Base-by-base conservation (phyloP, 495 filamentous ascomycete genomes). In the Talaromyces nanjingensis region DNA sequence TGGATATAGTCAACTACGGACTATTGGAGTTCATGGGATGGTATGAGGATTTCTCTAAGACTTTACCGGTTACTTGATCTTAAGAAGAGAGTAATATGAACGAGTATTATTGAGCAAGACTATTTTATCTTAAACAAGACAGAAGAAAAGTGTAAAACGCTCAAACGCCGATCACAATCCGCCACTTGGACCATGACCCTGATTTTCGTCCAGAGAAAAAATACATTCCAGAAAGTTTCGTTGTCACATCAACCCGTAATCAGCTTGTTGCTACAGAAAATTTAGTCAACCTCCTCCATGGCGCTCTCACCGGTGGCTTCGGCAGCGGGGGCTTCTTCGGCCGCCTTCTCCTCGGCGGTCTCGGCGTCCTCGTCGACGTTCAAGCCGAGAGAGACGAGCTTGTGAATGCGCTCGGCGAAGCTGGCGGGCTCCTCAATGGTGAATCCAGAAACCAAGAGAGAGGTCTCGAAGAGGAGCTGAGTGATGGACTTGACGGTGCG, bases 341-440 rank as follows among this genome's bases (percentile, higher is more conserved):
- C 76, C 60, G 80, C 77, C 64, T 82, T 79, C 77, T 87, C 86
- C 67, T 86, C 87, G 55, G 74, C 78, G 62, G 88, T 86, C 76
- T 92, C 90, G 60, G 88, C 84, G 71, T 93, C 89, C 81, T 97
- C 96, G 64, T 97, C 92, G 60, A 98, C 86, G 83, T 98, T 97
- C 72, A 98, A 82, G 70, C 96, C 96, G 52, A 98, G 87, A 63
- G 91, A 91, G 52, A 98, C 93, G 59, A 98, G 91, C 87, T 96
- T 96, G 89, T 98, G 93, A 75, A 98, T 97, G 74, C 94, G 94
- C 84, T 97, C 91, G 65, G 94, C 92, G 76, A 98, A 98, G 77
- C 89, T 87, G 68, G 93, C 91, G 63, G 94, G 94, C 86, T 98
- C 94, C 69, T 98, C 94, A 71, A 98, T 96, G 74, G 94, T 98